Base-by-base conservation (phyloP, 2,329 filamentous ascomycete species). In the Atkinsonella hypoxylon region DNA sequence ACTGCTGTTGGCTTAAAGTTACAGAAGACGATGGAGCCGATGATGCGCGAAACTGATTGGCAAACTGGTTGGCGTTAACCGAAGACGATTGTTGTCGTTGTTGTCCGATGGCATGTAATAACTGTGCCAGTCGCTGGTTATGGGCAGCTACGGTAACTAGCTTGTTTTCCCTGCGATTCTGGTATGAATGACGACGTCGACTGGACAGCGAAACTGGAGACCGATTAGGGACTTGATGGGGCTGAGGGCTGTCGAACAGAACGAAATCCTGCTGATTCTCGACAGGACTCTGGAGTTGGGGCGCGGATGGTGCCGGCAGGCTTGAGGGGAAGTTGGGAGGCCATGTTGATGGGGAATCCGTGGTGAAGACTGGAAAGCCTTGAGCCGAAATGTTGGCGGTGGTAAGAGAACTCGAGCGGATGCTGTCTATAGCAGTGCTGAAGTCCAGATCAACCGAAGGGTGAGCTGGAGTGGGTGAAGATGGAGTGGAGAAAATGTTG, bases 341-440 rank as follows among this genome's bases (percentile, higher is more conserved):
- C 86, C 86, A 90, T 90, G 77, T 62, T 89, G 81, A 80, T 72
- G 76, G 76, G 69, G 81, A 79, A 87, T 85, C 85, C 85, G 85
- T 89, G 78, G 77, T 89, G 83, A 84, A 83, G 82, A 86, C 82
- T 79, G 75, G 64, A 60, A 77, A 79, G 79, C 83, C 82, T 80
- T 75, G 78, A 64, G 70, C 67, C 72, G 74, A 67, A 78, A 81
- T 81, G 72, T 72, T 81, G 70, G 71, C 70, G 74, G 75, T 75
- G 62, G 64, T 67, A 61, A 48, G 47, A 55, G 72, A 77, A 79
- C 76, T 78, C 59, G 69, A 72, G 78, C 75, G 72, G 71, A 67
- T 71, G 75, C 73, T 75, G 64, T 64, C 62, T 66, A 72, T 69
- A 76, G 79, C 78, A 70, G 71, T 70, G 75, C 75, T 76, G 63